phyloP scores from a whole-genome alignment of 257 asterid species.

The Misopates orontium region DNA sequence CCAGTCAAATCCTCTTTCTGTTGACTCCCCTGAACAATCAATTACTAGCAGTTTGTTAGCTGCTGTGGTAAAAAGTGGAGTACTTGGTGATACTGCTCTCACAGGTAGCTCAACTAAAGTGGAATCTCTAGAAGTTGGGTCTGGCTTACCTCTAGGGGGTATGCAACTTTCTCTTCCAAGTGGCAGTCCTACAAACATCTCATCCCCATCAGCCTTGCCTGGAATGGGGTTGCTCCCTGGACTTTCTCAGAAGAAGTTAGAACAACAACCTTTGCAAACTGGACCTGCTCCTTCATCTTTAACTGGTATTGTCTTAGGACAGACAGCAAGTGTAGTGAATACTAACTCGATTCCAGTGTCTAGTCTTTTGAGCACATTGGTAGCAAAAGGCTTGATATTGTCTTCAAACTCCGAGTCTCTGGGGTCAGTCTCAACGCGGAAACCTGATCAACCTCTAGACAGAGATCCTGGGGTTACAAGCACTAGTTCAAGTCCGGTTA shows the following conservation, averaged over 20 bases:
- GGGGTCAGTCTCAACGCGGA: conserved; percentile 31
- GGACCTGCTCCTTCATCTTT: conserved; percentile 35
- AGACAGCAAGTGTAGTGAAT: conserved; percentile 38
- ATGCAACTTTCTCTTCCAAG: conserved; percentile 36
- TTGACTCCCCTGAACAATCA: conserved; percentile 52
- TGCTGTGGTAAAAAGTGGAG: conserved; percentile 57
- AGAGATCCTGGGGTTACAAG: conserved; percentile 40
- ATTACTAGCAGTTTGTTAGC: conserved; percentile 56
- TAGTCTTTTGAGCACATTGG: conserved; percentile 74
- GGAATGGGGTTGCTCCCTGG: conserved; percentile 30
- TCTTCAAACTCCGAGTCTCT: conserved; percentile 50
- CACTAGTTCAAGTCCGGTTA: conserved; percentile 37
- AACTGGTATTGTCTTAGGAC: conserved; percentile 35
- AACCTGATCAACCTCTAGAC: conserved; percentile 39
- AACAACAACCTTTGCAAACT: conserved; percentile 32
- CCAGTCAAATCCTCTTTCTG: conserved; percentile 40
- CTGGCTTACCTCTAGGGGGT: conserved; percentile 31
- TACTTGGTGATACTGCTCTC: conserved; percentile 34
- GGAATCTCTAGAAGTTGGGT: conserved; percentile 35
- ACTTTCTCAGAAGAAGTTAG: conserved; percentile 42
- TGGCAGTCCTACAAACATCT: conserved; percentile 25
- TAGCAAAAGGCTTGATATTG: conserved; percentile 77
- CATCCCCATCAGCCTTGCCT: conserved; percentile 27
- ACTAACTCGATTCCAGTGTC: conserved; percentile 68
- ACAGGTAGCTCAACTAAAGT: conserved; percentile 36